Percentiles rank a stretch among this genome's conserved stretches.
phyloP scores from a whole-genome alignment of 1,284 basidiomycete genomes.

The Austroboletus niveus region DNA sequence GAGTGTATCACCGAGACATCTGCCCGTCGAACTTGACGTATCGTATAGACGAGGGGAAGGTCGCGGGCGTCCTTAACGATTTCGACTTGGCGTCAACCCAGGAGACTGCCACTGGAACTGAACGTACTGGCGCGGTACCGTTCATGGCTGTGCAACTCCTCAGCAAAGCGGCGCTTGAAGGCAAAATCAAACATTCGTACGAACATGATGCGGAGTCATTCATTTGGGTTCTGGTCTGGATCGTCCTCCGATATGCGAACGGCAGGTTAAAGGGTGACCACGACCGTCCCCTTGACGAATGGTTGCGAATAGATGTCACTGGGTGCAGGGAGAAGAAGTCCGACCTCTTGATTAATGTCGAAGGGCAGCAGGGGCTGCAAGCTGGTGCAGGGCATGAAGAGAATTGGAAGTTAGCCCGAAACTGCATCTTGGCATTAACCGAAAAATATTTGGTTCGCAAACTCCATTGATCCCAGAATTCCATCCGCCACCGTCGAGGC shows the following conservation, averaged over 20 bases:
- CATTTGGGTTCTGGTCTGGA: not conserved
- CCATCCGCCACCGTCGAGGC: too few species aligned
- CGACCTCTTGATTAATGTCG: not conserved
- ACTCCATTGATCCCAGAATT: too few species aligned
- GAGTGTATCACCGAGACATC: constrained; percentile 32
- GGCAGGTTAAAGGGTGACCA: not conserved
- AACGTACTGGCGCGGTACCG: constrained; percentile 19
- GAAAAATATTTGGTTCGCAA: too few species aligned
- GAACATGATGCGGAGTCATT: not conserved
- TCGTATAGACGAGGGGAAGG: not conserved
- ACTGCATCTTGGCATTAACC: too few species aligned
- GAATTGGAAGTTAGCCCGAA: too few species aligned
- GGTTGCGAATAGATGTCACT: not conserved
- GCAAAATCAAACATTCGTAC: not conserved
- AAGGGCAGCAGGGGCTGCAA: too few species aligned
- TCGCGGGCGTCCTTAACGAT: constrained; percentile 31
- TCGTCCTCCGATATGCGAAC: constrained; percentile 5
- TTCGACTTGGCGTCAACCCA: constrained; percentile 27
- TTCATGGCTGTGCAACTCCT: constrained; percentile 35
- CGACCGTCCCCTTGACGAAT: not conserved
- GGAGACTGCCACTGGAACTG: not conserved
- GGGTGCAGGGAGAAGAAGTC: not conserved
- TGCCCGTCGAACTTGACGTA: constrained; percentile 35
- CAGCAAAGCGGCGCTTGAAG: too few species aligned
- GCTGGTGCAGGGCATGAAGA: too few species aligned